Conservation (phyloP, 129 eudicot species). For the Heracleum sosnowskyi region DNA sequence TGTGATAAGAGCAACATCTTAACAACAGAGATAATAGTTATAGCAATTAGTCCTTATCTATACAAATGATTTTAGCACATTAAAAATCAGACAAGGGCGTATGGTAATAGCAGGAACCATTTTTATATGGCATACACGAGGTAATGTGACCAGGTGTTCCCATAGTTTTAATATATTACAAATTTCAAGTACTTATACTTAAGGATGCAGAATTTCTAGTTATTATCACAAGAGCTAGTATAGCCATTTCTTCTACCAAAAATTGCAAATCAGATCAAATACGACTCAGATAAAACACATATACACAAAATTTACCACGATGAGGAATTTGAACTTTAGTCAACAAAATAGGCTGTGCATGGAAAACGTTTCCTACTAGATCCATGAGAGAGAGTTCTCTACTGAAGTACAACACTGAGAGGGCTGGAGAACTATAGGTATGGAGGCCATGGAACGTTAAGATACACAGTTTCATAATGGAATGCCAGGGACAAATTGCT, state of each 20-base stretch:
- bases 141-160: neutral
- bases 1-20: slow-evolving; percentile 85
- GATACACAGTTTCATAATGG: neutral
- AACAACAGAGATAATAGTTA: neutral
- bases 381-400: neutral
- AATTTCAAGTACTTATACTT: neutral
- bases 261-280: neutral
- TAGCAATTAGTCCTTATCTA: neutral
- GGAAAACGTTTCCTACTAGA: neutral
- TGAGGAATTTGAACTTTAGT: neutral
- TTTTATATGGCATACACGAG: neutral
- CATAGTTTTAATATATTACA: neutral
- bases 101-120: neutral
- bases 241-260: neutral
- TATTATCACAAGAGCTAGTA: neutral
- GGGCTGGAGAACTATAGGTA: neutral
- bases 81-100: neutral
- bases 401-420: neutral
- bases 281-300: neutral
- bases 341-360: neutral
- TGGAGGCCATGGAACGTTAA: neutral
- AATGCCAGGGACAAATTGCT: neutral
- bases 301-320: neutral
- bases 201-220: neutral
- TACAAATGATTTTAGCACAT: neutral